phyloP scores from a whole-genome alignment of 768 basidiomycete species.

The Floccularia luteovirens region DNA sequence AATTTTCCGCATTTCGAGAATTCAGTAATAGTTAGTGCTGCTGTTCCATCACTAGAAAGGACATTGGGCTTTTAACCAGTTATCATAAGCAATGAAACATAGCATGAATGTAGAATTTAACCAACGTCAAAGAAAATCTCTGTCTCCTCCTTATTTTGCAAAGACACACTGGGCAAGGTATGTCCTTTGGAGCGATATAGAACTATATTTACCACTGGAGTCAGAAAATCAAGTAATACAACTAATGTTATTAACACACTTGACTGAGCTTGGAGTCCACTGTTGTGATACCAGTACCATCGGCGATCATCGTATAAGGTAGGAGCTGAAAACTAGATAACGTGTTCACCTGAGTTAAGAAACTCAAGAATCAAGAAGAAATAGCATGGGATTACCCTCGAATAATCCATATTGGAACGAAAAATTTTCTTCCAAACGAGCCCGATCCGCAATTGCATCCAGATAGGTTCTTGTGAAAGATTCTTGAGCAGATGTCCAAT shows the following conservation, averaged over 20 bases:
- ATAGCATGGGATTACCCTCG: constrained; percentile 25
- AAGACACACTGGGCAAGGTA: constrained; percentile 45
- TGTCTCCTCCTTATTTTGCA: constrained; percentile 33
- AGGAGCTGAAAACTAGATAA: constrained; percentile 54
- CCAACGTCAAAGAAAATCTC: constrained; percentile 79
- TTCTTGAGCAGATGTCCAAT: constrained; percentile 59
- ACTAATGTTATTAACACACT: constrained; percentile 22
- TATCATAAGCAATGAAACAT: background rate
- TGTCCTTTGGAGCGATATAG: constrained; percentile 52
- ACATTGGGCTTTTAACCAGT: constrained; percentile 52
- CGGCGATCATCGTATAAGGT: constrained; percentile 51
- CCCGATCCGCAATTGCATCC: constrained; percentile 53
- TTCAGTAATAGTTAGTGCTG: constrained; percentile 46
- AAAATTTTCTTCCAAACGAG: constrained; percentile 54
- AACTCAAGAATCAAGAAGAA: constrained; percentile 1
- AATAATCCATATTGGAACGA: constrained; percentile 32
- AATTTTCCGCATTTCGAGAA: constrained; percentile 66
- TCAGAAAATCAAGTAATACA: background rate
- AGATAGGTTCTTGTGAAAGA: constrained; percentile 51
- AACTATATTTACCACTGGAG: constrained; percentile 25
- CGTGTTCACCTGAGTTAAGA: constrained; percentile 3
- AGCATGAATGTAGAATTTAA: constrained; percentile 1
- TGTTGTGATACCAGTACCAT: constrained; percentile 83
- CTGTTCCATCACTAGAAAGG: constrained; percentile 66
- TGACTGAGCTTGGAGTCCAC: constrained; percentile 66